Evolutionary conservation across 2,329 filamentous ascomycete genomes (phyloP).

Genomic region (Hirsutella minnesotensis): DNA sequence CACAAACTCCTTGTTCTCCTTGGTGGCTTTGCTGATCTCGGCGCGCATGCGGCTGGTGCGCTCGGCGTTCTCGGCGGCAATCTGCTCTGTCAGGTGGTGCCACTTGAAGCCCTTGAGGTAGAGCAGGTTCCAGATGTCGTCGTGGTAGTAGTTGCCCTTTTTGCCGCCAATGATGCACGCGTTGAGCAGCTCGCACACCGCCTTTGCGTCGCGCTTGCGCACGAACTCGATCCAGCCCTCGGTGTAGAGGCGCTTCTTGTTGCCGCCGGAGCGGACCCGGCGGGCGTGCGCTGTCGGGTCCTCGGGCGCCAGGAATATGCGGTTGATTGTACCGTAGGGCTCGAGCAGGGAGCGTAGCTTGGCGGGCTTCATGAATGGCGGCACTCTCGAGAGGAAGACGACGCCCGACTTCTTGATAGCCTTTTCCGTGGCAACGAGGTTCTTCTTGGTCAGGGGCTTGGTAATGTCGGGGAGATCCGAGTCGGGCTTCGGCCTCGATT

Average conservation of each 20-base stretch:
- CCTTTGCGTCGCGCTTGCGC: conserved; percentile 64
- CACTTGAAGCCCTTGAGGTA: conserved; percentile 81
- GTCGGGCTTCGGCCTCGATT: conserved; percentile 15
- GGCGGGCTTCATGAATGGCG: conserved; percentile 77
- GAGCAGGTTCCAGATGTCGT: conserved; percentile 76
- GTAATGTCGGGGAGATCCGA: conserved; percentile 34
- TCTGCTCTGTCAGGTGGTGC: conserved; percentile 63
- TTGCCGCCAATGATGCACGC: conserved; percentile 70
- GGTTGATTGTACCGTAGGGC: conserved; percentile 64
- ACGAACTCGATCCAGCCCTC: conserved; percentile 83
- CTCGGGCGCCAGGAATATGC: conserved; percentile 70
- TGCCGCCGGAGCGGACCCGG: conserved; percentile 62
- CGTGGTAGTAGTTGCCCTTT: conserved; percentile 72
- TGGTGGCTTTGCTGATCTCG: conserved; percentile 63
- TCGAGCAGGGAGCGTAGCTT: conserved; percentile 66
- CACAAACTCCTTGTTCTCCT: conserved; percentile 73
- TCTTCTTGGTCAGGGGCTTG: conserved; percentile 51
- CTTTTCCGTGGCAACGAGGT: conserved; percentile 51
- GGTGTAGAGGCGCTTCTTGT: conserved; percentile 70
- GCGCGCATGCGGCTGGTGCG: conserved; percentile 62
- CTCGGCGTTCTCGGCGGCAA: conserved; percentile 71
- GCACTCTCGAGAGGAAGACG: conserved; percentile 71
- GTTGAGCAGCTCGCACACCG: conserved; percentile 65
- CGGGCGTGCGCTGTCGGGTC: conserved; percentile 53
- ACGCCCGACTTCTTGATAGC: conserved; percentile 66